phyloP scores from a whole-genome alignment of 306 rosid species.

The Prunus fruticosa region DNA sequence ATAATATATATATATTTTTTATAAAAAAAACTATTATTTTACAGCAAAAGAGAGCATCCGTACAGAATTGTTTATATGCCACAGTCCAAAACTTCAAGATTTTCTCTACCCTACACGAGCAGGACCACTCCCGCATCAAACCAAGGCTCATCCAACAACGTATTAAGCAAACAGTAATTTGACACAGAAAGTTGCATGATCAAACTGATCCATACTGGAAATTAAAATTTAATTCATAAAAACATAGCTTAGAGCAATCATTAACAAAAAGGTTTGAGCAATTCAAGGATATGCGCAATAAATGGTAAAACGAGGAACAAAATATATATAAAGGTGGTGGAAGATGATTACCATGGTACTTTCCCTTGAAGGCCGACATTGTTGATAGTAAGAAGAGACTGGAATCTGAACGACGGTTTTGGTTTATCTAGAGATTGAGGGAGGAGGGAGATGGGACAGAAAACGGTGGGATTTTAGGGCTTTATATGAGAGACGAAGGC shows the following conservation, averaged over 20 bases:
- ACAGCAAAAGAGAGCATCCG: background rate
- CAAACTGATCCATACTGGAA: background rate
- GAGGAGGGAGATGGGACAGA: background rate
- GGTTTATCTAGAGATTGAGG: background rate
- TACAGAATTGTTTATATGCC: background rate
- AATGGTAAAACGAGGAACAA: background rate
- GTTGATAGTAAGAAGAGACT: background rate
- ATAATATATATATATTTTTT: no score
- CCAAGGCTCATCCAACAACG: background rate
- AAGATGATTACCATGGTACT: conserved; percentile 49
- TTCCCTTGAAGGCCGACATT: conserved; percentile 77
- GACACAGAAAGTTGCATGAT: no score
- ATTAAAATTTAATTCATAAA: background rate
- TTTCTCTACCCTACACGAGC: background rate
- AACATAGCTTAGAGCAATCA: background rate
- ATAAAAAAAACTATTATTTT: background rate
- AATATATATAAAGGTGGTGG: background rate
- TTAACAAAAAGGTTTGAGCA: background rate
- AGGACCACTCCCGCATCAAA: background rate
- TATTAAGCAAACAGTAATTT: background rate
- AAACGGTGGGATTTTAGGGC: background rate
- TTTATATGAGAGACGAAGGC: conserved; percentile 1
- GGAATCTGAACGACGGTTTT: background rate
- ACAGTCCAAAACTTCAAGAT: background rate
- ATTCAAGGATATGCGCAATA: background rate